phyloP scores from a whole-genome alignment of 768 basidiomycete genomes.

The Suillus bovinus region DNA sequence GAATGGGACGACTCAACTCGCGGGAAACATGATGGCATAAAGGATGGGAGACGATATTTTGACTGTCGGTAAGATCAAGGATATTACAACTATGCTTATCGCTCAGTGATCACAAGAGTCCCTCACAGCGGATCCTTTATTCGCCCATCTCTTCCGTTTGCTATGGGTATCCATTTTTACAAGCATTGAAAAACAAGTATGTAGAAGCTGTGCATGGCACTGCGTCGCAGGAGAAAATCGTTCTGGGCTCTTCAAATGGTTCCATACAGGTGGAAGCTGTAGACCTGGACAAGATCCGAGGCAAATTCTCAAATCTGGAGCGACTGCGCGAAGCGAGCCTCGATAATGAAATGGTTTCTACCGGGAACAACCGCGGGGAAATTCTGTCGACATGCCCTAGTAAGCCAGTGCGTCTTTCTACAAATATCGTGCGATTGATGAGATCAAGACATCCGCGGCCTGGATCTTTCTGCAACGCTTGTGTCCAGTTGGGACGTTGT shows the following conservation, averaged over 20 bases:
- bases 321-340: constrained; percentile 79
- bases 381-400: constrained; percentile 66
- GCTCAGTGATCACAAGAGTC: constrained; percentile 41
- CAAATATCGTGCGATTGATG: constrained; percentile 17
- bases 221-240: constrained; percentile 55
- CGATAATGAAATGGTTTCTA: constrained; percentile 63
- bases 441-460: constrained; percentile 63
- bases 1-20: constrained; percentile 90
- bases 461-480: constrained; percentile 81
- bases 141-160: constrained; percentile 59
- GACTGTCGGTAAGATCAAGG: constrained; percentile 56
- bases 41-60: constrained; percentile 81
- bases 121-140: constrained; percentile 78
- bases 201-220: constrained; percentile 59
- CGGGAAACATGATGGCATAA: constrained; percentile 86
- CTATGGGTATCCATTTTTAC: constrained; percentile 71
- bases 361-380: constrained; percentile 48
- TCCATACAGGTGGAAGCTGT: constrained; percentile 88
- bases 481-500: constrained; percentile 71
- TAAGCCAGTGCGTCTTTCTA: constrained; percentile 39
- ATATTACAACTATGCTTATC: constrained; percentile 11
- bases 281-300: constrained; percentile 73
- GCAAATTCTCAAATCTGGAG: constrained; percentile 64
- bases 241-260: constrained; percentile 81
- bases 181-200: constrained; percentile 79